Evolutionary conservation across 75 land plant genomes (phyloP), one percentile per base, ranked within the genome.

Genomic region (Gnetum montanum): DNA sequence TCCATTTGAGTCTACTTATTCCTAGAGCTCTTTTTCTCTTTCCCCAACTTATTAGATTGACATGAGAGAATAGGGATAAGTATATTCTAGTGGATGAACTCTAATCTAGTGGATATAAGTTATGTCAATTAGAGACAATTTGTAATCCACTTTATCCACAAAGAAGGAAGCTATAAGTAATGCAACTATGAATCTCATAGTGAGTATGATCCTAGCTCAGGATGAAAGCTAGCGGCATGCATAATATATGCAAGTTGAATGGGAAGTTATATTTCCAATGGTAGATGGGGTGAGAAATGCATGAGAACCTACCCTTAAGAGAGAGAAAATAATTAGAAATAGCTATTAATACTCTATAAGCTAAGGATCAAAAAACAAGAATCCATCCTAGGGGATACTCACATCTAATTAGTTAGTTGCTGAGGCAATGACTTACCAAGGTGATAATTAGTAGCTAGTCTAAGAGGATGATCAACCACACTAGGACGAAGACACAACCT

Each of bases 321-420:
- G 50, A 55, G 52, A 41, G 31, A 61, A 37, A 61, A 61, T 37
- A 49, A 55, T 34, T 61, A 35, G 41, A 49, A 61, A 61, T 33
- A 33, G 25, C 4, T 65, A 50, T 50, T 65, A 65, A 56, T 54
- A 65, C 60, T 33, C 67, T 19, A 44, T 65, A 65, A 22, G 49
- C 50, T 65, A 24, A 65, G 67, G 49, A 65, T 48, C 60, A n/a
- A 31, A 55, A 65, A 43, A 50, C 38, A 65, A n/a, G 67, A 65
- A 65, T 56, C 43, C 4, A 48, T 40, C 59, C 49, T 33, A 65
- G 67, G 67, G 56, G 59, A 59, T 48, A 58, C n/a, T n/a, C n/a
- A 40, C 15, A 6, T 59, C 12, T 46, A 19, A 25, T 25, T 43
- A 60, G 45, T 61, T 44, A 48, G 64, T 60, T 68, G 61, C 49